Conservation (phyloP, 768 basidiomycete species). For the Podaxis mareebaensis region DNA sequence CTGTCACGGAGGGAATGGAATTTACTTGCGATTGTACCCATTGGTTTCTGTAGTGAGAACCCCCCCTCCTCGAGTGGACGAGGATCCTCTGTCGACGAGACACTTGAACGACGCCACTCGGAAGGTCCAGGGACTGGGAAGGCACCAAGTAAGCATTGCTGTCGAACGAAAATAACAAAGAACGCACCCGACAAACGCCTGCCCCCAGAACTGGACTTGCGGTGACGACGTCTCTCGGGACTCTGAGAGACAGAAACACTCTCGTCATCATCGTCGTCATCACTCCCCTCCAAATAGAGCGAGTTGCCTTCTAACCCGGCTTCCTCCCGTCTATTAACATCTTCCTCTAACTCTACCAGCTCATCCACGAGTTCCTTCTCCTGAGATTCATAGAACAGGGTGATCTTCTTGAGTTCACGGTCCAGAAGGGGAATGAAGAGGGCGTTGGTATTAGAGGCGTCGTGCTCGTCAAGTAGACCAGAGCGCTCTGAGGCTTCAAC, state of each 20-base stretch:
- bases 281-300: slow-evolving; percentile 60
- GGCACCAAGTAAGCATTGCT: not conserved
- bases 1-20: slow-evolving; percentile 55
- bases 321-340: slow-evolving; percentile 61
- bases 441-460: slow-evolving; percentile 45
- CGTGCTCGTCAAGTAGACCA: slow-evolving; percentile 47
- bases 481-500: slow-evolving; percentile 66
- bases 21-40: slow-evolving; percentile 46
- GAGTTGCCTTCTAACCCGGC: slow-evolving; percentile 49
- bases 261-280: slow-evolving; percentile 50
- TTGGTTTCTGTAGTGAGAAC: slow-evolving; percentile 16
- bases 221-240: slow-evolving; percentile 38
- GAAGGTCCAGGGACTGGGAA: not conserved
- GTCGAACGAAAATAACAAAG: not conserved
- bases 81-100: slow-evolving; percentile 29
- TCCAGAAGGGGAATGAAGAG: slow-evolving; percentile 78
- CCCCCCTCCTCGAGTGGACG: slow-evolving; percentile 40
- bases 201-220: slow-evolving; percentile 31
- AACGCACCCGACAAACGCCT: slow-evolving; percentile 21
- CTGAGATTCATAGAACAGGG: slow-evolving; percentile 75
- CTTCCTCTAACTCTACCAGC: slow-evolving; percentile 55
- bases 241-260: slow-evolving; percentile 35
- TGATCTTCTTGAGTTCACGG: slow-evolving; percentile 80
- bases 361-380: slow-evolving; percentile 71
- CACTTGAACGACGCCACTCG: slow-evolving; percentile 20